phyloP scores from a whole-genome alignment of 202 grass and related monocot genomes.

The Hordeum pubiflorum region DNA sequence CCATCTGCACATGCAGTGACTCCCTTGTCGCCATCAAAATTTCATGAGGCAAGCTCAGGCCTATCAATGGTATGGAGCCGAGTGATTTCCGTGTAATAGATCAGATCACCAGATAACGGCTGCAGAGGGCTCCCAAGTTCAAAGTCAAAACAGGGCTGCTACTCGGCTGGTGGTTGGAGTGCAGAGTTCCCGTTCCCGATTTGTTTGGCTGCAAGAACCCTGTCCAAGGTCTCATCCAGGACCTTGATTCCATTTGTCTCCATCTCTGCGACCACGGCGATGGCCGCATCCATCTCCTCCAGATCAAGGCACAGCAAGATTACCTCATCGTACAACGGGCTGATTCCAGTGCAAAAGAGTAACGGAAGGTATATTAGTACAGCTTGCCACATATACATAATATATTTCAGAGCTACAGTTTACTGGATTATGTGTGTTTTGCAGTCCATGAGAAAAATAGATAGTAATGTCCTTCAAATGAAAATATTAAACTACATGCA shows the following conservation, averaged over 20 bases:
- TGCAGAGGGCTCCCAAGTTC: background rate
- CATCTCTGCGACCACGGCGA: constrained; percentile 81
- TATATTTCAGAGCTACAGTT: background rate
- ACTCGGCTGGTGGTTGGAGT: constrained; percentile 12
- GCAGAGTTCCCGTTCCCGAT: constrained; percentile 47
- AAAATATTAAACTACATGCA: background rate
- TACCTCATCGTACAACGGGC: constrained; percentile 77
- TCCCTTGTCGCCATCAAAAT: background rate
- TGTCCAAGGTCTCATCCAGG: constrained; percentile 74
- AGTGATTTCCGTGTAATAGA: background rate
- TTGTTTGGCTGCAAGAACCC: constrained; percentile 64
- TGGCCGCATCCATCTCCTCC: constrained; percentile 73
- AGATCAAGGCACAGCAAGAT: constrained; percentile 73
- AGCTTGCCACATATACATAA: background rate
- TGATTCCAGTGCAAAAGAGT: constrained; percentile 32
- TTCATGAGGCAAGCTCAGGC: background rate
- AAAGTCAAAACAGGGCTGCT: background rate
- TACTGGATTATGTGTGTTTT: background rate
- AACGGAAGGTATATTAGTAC: constrained; percentile 16
- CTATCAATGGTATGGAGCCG: background rate
- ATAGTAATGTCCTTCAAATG: background rate
- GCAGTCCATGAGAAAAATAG: background rate
- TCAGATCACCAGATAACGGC: background rate
- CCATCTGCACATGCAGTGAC: background rate
- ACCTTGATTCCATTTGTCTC: constrained; percentile 88